A percentile compares a stretch with the other conserved stretches of the same genome.
Evolutionary conservation across 768 basidiomycete species (phyloP).

Genomic region (Suillus alpinus): DNA sequence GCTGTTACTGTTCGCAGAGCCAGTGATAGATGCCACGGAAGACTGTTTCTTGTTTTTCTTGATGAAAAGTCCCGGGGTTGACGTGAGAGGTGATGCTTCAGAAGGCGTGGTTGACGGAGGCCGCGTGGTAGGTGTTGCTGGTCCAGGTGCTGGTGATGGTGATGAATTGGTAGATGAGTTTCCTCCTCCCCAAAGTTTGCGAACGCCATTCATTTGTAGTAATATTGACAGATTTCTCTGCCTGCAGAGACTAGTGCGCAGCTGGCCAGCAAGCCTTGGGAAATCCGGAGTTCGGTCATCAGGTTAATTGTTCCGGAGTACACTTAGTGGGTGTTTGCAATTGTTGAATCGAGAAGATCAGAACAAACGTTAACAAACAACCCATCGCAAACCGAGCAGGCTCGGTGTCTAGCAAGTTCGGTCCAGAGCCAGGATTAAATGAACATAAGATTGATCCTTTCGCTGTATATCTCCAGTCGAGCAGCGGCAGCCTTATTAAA

Average conservation of each 20-base stretch:
- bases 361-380: not conserved
- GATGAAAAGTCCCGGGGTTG: slow-evolving; percentile 39
- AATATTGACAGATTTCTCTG: slow-evolving; percentile 28
- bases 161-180: slow-evolving; percentile 30
- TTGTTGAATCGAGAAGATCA: not conserved
- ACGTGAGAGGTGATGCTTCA: slow-evolving; percentile 14
- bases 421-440: too few species aligned
- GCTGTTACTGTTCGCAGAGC: slow-evolving; percentile 10
- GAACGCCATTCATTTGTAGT: slow-evolving; percentile 56
- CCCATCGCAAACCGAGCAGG: not conserved
- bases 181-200: slow-evolving; percentile 55
- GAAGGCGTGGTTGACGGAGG: slow-evolving; percentile 10
- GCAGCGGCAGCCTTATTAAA: too few species aligned
- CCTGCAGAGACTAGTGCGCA: not conserved
- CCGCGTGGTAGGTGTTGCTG: slow-evolving; percentile 16
- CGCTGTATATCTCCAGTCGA: too few species aligned
- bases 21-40: slow-evolving; percentile 19
- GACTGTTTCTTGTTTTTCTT: slow-evolving; percentile 49
- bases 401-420: not conserved
- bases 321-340: not conserved
- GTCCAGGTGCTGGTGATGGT: slow-evolving; percentile 17
- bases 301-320: not conserved
- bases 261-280: slow-evolving; percentile 1
- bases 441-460: too few species aligned
- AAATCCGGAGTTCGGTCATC: not conserved